Conservation (phyloP, 108 stramenopile genomes). For the Schizochytrium sp. region DNA sequence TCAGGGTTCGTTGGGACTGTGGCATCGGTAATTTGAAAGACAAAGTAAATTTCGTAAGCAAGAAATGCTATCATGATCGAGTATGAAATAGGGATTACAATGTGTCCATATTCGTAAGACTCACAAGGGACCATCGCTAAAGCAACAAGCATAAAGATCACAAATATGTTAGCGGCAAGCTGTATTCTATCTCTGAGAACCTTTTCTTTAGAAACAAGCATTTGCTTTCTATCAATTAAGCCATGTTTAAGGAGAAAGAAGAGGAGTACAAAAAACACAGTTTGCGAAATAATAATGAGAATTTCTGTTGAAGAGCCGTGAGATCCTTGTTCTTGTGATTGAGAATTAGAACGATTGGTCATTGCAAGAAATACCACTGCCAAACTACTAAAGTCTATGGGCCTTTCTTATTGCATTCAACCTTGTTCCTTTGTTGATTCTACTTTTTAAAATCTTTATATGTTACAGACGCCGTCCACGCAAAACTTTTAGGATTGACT, state of each 20-base stretch:
- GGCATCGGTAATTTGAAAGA: too few relatives aligned
- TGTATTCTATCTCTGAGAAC: not conserved
- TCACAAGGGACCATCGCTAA: not conserved
- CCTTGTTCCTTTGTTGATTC: too few relatives aligned
- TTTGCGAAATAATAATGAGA: not conserved
- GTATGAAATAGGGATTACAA: not conserved
- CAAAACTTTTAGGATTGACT: too few relatives aligned
- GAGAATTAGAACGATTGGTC: too few relatives aligned
- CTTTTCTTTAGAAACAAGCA: not conserved
- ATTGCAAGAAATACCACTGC: too few relatives aligned
- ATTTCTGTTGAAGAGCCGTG: not conserved
- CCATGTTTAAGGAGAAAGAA: not conserved
- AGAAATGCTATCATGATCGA: not conserved
- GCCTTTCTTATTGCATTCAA: too few relatives aligned
- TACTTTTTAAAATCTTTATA: too few relatives aligned
- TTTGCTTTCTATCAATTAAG: not conserved
- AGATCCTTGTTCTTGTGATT: not conserved
- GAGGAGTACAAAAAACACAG: not conserved
- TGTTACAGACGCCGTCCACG: too few relatives aligned
- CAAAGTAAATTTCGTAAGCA: not conserved
- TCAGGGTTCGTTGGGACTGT: too few relatives aligned
- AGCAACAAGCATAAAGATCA: not conserved
- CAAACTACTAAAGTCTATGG: too few relatives aligned
- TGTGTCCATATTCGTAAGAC: not conserved
- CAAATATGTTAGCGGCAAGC: not conserved